These are phyloP conservation scores for Candida manassasensis DNA, from an alignment of 805 yeast species.

Conservation along the genomic window DNA sequence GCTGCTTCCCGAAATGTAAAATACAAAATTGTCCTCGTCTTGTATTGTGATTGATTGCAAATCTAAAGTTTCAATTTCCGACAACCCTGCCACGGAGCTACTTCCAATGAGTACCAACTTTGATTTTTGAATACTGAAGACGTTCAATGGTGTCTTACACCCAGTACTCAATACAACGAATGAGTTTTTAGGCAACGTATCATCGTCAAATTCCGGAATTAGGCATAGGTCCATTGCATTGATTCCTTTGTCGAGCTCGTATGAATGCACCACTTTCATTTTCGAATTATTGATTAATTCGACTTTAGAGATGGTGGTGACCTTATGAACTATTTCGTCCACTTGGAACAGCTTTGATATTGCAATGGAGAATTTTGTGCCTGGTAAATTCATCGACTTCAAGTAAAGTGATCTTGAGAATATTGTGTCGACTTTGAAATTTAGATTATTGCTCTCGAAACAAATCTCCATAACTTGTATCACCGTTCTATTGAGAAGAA, in stretches of 20 bases:
- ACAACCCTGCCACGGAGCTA: constrained; percentile 8
- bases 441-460: constrained; percentile 8
- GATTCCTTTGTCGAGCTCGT: constrained; percentile 8
- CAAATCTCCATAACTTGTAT: constrained; percentile 1
- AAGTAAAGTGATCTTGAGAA: constrained; percentile 14
- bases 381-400: constrained; percentile 13
- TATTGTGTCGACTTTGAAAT: constrained; percentile 9
- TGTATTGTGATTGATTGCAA: constrained; percentile 13
- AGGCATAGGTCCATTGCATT: constrained; percentile 18
- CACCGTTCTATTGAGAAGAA: constrained; percentile 2
- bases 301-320: constrained; percentile 11
- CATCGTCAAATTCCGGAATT: constrained; percentile 4
- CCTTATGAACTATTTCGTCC: constrained; percentile 5
- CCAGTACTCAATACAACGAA: constrained; percentile 16
- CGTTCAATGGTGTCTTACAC: constrained; percentile 2
- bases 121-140: constrained; percentile 8
- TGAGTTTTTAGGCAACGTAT: constrained; percentile 2
- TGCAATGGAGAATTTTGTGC: constrained; percentile 10
- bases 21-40: constrained; percentile 10
- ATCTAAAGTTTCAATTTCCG: constrained; percentile 10
- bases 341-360: constrained; percentile 10
- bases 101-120: constrained; percentile 10
- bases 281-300: constrained; percentile 12
- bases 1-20: constrained; percentile 16
- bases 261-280: constrained; percentile 11